A percentile compares a stretch with the other conserved stretches of the same genome.
Conservation (phyloP, 345 rosid genomes). For the Bruguiera sexangula region DNA sequence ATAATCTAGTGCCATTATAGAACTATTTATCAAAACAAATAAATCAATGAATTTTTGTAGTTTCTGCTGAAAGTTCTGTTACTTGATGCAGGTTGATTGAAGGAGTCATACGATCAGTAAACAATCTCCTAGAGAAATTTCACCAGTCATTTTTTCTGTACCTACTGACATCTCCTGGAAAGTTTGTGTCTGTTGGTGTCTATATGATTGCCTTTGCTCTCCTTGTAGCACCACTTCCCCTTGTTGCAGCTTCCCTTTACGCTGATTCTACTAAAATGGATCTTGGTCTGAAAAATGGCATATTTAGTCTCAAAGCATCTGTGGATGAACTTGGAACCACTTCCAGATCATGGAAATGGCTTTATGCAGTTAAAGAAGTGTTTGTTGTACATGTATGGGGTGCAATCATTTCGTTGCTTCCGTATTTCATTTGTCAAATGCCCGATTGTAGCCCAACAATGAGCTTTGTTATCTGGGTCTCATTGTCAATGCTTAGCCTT, state of each 20-base stretch:
- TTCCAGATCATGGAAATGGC: slow-evolving; percentile 75
- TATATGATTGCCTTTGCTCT: slow-evolving; percentile 96
- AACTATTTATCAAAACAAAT: no score
- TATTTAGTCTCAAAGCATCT: slow-evolving; percentile 14
- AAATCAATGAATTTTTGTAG: neutral
- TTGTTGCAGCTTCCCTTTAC: slow-evolving; percentile 85
- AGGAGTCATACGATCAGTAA: slow-evolving; percentile 84
- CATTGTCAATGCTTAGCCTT: slow-evolving; percentile 51
- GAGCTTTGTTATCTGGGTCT: slow-evolving; percentile 55
- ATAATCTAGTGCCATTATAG: no score
- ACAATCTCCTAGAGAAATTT: slow-evolving; percentile 95
- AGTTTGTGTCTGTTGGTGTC: slow-evolving; percentile 90
- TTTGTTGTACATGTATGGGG: slow-evolving; percentile 71
- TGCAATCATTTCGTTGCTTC: slow-evolving; percentile 58
- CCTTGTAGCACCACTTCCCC: slow-evolving; percentile 83
- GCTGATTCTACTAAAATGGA: slow-evolving; percentile 41
- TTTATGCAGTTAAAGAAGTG: slow-evolving; percentile 64
- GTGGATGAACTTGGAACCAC: slow-evolving; percentile 22
- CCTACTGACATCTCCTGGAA: slow-evolving; percentile 73
- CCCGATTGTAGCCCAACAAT: slow-evolving; percentile 49
- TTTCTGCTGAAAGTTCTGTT: slow-evolving; percentile 22
- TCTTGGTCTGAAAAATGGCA: slow-evolving; percentile 24
- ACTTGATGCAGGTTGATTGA: slow-evolving; percentile 73
- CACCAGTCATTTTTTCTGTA: slow-evolving; percentile 95
- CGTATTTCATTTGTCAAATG: slow-evolving; percentile 57